phyloP scores from a whole-genome alignment of 1,284 basidiomycete genomes.

The Rhodofomes roseus region DNA sequence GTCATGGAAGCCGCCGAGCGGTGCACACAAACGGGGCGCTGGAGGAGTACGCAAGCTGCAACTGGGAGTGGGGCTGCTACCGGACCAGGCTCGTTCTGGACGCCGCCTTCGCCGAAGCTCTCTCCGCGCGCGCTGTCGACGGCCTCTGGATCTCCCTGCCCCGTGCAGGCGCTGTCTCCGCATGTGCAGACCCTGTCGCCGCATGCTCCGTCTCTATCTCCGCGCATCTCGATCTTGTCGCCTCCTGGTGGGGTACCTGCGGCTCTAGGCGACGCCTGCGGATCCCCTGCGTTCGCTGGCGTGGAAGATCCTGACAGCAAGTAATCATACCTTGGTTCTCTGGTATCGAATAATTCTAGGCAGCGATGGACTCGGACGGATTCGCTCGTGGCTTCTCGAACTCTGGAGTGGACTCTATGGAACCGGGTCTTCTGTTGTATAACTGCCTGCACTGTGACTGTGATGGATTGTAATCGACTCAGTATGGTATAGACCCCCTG shows the following conservation, averaged over 20 bases:
- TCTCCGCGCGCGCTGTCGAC: not conserved
- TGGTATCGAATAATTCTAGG: not conserved
- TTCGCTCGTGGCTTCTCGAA: not conserved
- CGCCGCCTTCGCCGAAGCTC: not conserved
- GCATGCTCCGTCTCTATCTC: not conserved
- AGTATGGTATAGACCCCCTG: no score
- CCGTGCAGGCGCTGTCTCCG: not conserved
- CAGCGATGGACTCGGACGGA: not conserved
- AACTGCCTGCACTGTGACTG: no score
- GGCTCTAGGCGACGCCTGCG: not conserved
- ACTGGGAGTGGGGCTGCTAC: not conserved
- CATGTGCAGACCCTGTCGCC: not conserved
- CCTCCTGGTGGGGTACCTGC: not conserved
- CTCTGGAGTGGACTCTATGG: not conserved
- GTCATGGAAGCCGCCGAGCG: slow-evolving; percentile 61
- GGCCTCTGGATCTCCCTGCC: not conserved
- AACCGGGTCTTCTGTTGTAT: no score
- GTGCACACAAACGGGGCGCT: slow-evolving; percentile 36
- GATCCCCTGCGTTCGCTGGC: not conserved
- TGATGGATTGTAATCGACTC: no score
- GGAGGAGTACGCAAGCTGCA: slow-evolving; percentile 15
- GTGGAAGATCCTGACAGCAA: not conserved
- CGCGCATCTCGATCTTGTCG: not conserved
- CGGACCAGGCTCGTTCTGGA: slow-evolving; percentile 3
- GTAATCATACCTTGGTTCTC: not conserved